Percentiles rank a stretch among this genome's conserved stretches.
Evolutionary conservation across 345 rosid genomes (phyloP).

Genomic region (Cardamine resedifolia): DNA sequence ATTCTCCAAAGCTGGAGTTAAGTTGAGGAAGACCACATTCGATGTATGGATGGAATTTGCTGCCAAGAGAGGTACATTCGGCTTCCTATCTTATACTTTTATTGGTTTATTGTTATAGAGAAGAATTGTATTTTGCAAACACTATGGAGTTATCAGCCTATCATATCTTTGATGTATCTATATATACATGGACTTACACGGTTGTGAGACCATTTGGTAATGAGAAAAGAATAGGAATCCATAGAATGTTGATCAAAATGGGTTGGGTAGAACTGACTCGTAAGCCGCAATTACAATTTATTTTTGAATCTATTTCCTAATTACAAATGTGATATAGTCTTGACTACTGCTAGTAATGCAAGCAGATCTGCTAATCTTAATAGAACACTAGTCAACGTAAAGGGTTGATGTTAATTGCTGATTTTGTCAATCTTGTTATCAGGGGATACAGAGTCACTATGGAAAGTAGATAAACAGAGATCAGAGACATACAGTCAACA

Average conservation of each 20-base stretch:
- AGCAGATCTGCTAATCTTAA: not conserved
- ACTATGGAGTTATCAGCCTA: not conserved
- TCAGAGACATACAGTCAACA: constrained; percentile 63
- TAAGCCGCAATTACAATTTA: not conserved
- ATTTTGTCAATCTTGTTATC: constrained; percentile 2
- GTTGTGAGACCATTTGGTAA: not conserved
- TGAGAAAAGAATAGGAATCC: not conserved
- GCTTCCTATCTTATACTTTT: not conserved
- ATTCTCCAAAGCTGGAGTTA: constrained; percentile 67
- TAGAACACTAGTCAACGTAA: too few relatives aligned
- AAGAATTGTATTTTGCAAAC: not conserved
- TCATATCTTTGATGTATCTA: not conserved
- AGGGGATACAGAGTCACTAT: constrained; percentile 73
- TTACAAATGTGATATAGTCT: not conserved
- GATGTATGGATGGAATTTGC: constrained; percentile 85
- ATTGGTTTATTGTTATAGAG: not conserved
- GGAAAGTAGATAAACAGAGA: constrained; percentile 77
- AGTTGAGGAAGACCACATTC: constrained; percentile 63
- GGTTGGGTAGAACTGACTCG: not conserved
- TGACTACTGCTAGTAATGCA: not conserved
- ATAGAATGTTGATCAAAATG: not conserved
- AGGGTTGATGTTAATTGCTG: not conserved
- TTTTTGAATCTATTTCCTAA: not conserved
- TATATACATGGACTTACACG: not conserved
- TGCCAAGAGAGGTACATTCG: constrained; percentile 58